phyloP scores from a whole-genome alignment of 2,329 filamentous ascomycete species.

The Fusarium annulatum region DNA sequence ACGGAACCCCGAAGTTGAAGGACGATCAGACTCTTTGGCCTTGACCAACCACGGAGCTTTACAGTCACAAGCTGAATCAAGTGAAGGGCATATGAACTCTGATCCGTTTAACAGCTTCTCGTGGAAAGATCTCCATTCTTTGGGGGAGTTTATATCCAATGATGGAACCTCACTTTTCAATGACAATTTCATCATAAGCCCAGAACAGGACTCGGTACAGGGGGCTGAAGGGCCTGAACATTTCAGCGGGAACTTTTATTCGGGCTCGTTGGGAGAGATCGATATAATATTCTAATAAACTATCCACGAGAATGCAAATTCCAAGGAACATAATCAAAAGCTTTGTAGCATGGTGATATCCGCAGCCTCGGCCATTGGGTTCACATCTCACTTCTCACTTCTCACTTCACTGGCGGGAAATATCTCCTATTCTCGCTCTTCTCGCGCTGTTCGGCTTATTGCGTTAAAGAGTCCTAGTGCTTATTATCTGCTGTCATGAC shows the following conservation, averaged over 20 bases:
- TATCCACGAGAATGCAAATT: no score
- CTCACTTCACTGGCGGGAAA: neutral
- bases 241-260: neutral
- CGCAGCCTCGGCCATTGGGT: neutral
- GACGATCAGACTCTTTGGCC: neutral
- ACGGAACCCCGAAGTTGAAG: neutral
- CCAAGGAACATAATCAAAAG: neutral
- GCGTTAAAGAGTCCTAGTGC: neutral
- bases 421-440: neutral
- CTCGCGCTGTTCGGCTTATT: neutral
- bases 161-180: constrained; percentile 35
- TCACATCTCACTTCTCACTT: neutral
- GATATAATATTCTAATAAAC: constrained; percentile 16
- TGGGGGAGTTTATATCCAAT: constrained; percentile 63
- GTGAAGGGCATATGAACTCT: constrained; percentile 48
- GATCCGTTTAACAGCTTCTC: constrained; percentile 67
- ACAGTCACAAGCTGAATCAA: neutral
- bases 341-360: neutral
- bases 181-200: constrained; percentile 23
- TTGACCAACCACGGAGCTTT: neutral
- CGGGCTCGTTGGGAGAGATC: neutral
- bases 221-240: constrained; percentile 14
- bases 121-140: constrained; percentile 69
- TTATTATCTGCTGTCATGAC: neutral
- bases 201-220: constrained; percentile 26